phyloP scores from a whole-genome alignment of 768 basidiomycete species.

The Clavulina sp. region DNA sequence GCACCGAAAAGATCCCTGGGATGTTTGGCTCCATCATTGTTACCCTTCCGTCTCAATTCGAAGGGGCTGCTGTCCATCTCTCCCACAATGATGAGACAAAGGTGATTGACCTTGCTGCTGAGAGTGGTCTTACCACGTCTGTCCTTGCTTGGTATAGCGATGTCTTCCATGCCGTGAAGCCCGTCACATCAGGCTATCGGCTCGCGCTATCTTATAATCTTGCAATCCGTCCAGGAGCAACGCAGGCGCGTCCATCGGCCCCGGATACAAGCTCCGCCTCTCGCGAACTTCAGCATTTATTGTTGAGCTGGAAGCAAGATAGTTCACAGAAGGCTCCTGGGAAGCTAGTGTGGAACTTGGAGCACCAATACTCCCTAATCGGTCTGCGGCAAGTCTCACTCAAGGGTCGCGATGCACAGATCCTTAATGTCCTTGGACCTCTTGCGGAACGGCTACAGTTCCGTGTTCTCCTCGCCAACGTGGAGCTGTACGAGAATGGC shows the following conservation, averaged over 20 bases:
- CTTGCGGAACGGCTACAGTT: neutral
- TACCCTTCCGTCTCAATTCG: constrained; percentile 29
- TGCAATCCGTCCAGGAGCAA: constrained; percentile 15
- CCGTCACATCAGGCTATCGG: constrained; percentile 32
- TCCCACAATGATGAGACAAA: constrained; percentile 22
- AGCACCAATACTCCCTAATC: constrained; percentile 1
- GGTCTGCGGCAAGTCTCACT: neutral
- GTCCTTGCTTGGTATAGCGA: constrained; percentile 37
- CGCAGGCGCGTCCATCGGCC: neutral
- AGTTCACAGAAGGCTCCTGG: constrained; percentile 3
- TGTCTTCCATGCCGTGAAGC: constrained; percentile 33
- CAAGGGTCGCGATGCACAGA: neutral
- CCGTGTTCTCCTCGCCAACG: constrained; percentile 5
- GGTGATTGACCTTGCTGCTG: constrained; percentile 22
- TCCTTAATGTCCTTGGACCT: neutral
- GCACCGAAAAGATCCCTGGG: constrained; percentile 29
- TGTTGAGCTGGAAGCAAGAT: constrained; percentile 23
- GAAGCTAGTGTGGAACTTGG: neutral
- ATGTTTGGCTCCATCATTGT: constrained; percentile 38
- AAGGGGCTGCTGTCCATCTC: constrained; percentile 30
- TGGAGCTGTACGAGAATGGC: constrained; percentile 16
- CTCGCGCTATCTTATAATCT: constrained; percentile 36
- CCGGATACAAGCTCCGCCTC: constrained; percentile 14
- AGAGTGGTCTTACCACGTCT: constrained; percentile 21
- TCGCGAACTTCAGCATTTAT: constrained; percentile 17